Evolutionary conservation across 2,329 filamentous ascomycete species (phyloP), one percentile per base, ranked within the genome.

Genomic region (Lecanicillium sp.): DNA sequence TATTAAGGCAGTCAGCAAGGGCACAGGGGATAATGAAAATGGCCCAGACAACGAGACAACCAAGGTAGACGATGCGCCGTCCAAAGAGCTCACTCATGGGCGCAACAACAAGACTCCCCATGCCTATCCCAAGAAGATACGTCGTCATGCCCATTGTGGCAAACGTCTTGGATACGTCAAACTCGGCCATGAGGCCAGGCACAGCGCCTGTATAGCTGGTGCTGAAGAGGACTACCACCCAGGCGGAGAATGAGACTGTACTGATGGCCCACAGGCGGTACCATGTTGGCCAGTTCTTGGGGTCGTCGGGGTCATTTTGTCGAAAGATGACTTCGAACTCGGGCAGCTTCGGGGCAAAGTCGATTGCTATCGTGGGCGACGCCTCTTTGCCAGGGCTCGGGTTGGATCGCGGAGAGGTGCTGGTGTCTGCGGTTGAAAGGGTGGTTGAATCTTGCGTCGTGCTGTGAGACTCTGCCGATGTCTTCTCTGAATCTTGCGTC

Each of bases 131-230:
- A 19, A 83, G 53, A 5, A 88, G 67, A 50, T 87, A 89, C 0
- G 79, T 78, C 0, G 83, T 87, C 12, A 89, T 67, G 4, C 83
- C 84, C 6, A 88, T 62, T 0, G 83, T 81, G 1, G 78, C 71
- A 11, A 80, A 57, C 0, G 73, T 74, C 25, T 73, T 64, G 14
- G 60, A 49, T 20, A 77, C 64, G 32, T 68, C 56, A 48, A 85
- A 86, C 33, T 83, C 76, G 13, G 64, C 55, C 53, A 76, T 73
- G 59, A 88, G 75, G 0, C 79, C 76, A 1, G 72, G 68, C 31
- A 83, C 75, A 5, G 76, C 78, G 1, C 78, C 75, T 1, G 83
- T 85, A 53, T 88, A 89, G 30, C 73, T 78, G 0, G 84, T 88
- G 25, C 78, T 83, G 52, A 85, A 83, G 16, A 84, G 55, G 11